A percentile compares a stretch with the other conserved stretches of the same genome.
Evolutionary conservation across 2,329 filamentous ascomycete genomes (phyloP).

Genomic region (Diaporthe sp.): DNA sequence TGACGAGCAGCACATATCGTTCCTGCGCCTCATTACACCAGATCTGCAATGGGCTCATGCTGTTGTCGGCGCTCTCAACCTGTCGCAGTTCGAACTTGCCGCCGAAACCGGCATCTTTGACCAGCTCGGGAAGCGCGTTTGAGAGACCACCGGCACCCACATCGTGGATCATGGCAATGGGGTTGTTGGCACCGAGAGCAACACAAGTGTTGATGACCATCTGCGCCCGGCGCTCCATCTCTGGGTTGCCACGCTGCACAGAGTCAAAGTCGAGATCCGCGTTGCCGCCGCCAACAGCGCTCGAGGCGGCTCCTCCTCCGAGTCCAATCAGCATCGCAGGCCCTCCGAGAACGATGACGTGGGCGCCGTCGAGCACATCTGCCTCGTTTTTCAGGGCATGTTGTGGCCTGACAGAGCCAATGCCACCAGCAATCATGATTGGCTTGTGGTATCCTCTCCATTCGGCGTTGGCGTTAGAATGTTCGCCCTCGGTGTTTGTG

Average conservation of each 20-base stretch:
- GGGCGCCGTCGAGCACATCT: constrained; percentile 87
- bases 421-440: constrained; percentile 97
- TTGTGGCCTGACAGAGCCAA: constrained; percentile 91
- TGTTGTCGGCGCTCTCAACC: constrained; percentile 88
- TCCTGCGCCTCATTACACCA: constrained; percentile 99
- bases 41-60: constrained; percentile 96
- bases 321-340: constrained; percentile 98
- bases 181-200: constrained; percentile 85
- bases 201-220: constrained; percentile 98
- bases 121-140: constrained; percentile 86
- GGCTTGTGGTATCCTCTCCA: constrained; percentile 97
- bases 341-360: constrained; percentile 92
- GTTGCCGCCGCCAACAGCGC: constrained; percentile 86
- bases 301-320: constrained; percentile 94
- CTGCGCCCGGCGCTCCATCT: constrained; percentile 94
- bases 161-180: constrained; percentile 97
- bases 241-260: constrained; percentile 96
- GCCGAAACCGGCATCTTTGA: constrained; percentile 91
- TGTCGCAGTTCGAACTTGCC: constrained; percentile 96
- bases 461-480: constrained; percentile 66
- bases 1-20: constrained; percentile 92
- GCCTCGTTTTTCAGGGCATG: constrained; percentile 88
- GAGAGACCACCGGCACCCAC: constrained; percentile 89
- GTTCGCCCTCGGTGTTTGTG: constrained; percentile 72
- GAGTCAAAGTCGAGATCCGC: constrained; percentile 97